Base-by-base conservation (phyloP, 1,284 basidiomycete species). In the Anthracocystis walkeri region DNA sequence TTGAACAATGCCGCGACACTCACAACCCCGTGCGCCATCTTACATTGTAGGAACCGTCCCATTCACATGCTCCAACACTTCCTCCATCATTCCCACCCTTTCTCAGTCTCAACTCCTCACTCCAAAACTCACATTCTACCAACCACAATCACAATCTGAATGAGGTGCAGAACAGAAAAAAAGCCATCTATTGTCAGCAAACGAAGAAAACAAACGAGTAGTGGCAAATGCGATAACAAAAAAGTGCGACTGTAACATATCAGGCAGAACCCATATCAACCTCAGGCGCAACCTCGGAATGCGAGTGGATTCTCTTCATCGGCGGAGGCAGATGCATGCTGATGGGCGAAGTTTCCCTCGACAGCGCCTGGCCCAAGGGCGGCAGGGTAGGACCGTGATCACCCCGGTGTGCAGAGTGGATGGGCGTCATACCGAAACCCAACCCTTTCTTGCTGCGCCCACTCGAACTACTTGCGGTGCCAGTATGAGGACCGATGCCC, bases 261-360 rank as follows among this genome's bases (percentile, higher is more conserved):
- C 27, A 71, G 18, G 60, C 67, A 50, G 73, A 55, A 7, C 64
- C 60, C 73, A 75, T 75, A 33, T 71, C 68, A 14, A 71, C 62
- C 21, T 75, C 73, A 0, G 73, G 68, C 14, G 61, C 73, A 2
- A 20, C 40, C n/a, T 68, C 68, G 12, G 60, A 50, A 14, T 65
- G 65, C 38, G 60, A 57, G 18, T 65, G 65, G 40, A 64, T 62
- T 23, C 68, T 53, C 58, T 65, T 67, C 68, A 75, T 71, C 10
- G 73, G 73, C 8, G 73, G 73, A 21, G 73, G 73, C 14, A 75
- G 62, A 10, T 71, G 64, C 68, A 75, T 75, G 58, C 58, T 71
- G 68, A 58, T 65, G 7, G 73, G 73, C 27, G 63, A 67, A 6
- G 64, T 66, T 31, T 75, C 73, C 44, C 73, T 29, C 21, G 60